Evolutionary conservation across 768 basidiomycete species (phyloP), one percentile per base, ranked within the genome.

Genomic region (Filobasidium floriforme): DNA sequence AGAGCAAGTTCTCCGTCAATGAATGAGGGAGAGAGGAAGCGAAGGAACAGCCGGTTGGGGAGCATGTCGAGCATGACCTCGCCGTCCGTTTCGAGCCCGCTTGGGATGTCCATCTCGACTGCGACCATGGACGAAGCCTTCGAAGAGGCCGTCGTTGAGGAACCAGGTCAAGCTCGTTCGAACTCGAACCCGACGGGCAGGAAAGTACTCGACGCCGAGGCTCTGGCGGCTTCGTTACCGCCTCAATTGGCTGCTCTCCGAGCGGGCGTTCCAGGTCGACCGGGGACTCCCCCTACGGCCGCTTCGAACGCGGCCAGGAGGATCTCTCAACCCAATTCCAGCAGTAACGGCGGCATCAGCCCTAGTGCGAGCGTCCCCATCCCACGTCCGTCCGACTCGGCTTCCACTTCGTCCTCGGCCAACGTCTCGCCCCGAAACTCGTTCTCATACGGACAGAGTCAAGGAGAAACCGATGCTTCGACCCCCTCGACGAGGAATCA

Each of bases 221-320:
- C 82, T 73, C 79, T 84, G 60, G 81, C 81, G 0, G 80, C 83
- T 0, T 81, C 84, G 63, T 74, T 84, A 19, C 80, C 82, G 32
- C 82, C 84, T 1, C 83, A 83, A 63, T 78, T 85, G 19, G 82
- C 82, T 0, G 84, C 82, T 5, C 72, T 86, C 22, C 81, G 85
- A 26, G 61, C 78, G 12, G 74, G 67, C 7, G 63, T 60, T 0
- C 63, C 62, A 5, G 54, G 24, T 24, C 26, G 22, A 37, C 7
- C 22, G 44, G 41, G 29, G 41, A 24, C 43, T 49, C 43, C 59
- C 6, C 24, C 49, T 12, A 49, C 19, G 26, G 24, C 63, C 14
- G 29, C 52, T 59, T 29, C 41, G 24, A 55, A 46, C 2, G 63
- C 41, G 0, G 5, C 28, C 5, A 59, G 59, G n/a, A 43, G 32